A percentile compares a stretch with the other conserved stretches of the same genome.
These are phyloP conservation scores for Malassezia slooffiae DNA, from an alignment of 1,284 basidiomycete genomes.

Conservation along the genomic window DNA sequence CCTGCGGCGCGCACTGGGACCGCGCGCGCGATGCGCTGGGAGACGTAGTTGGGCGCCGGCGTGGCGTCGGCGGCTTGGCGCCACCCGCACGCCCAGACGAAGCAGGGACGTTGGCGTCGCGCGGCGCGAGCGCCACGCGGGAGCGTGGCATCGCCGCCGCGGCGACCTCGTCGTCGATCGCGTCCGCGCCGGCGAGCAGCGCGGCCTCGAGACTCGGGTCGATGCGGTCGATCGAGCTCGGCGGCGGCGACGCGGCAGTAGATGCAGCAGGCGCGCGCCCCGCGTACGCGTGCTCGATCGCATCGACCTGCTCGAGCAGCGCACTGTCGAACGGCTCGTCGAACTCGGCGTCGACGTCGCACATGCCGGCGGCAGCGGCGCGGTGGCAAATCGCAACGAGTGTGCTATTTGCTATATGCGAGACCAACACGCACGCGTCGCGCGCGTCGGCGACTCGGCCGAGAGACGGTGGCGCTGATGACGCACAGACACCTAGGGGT, in stretches of 20 bases:
- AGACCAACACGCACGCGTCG: slow-evolving; percentile 5
- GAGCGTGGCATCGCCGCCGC: background rate
- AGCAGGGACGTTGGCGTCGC: no score
- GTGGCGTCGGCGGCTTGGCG: no score
- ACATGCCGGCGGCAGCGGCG: no score
- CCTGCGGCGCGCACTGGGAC: background rate
- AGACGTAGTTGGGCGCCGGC: no score
- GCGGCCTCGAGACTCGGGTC: slow-evolving; percentile 6
- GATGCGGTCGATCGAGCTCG: background rate
- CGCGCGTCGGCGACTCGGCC: slow-evolving; percentile 7
- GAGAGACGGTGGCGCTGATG: background rate
- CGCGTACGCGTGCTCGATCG: background rate
- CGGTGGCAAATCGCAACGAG: no score
- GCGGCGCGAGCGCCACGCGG: background rate
- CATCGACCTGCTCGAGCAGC: slow-evolving; percentile 1
- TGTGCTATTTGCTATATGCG: no score
- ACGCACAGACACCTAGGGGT: slow-evolving; percentile 20
- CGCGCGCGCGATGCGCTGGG: background rate
- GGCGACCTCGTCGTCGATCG: slow-evolving; percentile 23
- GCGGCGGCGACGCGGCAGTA: background rate
- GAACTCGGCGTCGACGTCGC: slow-evolving; percentile 15
- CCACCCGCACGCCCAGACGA: no score
- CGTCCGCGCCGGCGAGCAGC: slow-evolving; percentile 14
- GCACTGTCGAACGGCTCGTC: slow-evolving; percentile 14
- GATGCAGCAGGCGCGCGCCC: background rate